Conservation (phyloP, 305 asterid species). For the Rubia occidens region DNA sequence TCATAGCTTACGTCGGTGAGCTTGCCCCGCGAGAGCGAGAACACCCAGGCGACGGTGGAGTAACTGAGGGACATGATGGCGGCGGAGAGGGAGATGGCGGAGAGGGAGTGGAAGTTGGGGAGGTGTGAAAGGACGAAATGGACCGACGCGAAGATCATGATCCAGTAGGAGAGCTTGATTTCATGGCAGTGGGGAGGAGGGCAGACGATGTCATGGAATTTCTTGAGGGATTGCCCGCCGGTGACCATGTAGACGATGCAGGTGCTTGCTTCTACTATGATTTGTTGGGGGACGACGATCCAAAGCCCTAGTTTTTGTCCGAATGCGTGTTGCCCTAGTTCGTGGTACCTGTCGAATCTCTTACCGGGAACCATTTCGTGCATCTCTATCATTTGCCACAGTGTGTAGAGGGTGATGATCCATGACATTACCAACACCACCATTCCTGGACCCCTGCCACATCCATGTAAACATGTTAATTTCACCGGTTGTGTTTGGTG, state of each 20-base stretch:
- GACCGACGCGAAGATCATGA: conserved; percentile 38
- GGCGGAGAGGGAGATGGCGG: conserved; percentile 42
- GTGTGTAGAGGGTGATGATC: conserved; percentile 56
- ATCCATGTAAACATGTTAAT: background rate
- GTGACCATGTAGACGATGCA: conserved; percentile 73
- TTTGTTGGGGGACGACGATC: conserved; percentile 65
- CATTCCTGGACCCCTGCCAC: conserved; percentile 54
- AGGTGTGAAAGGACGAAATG: conserved; percentile 50
- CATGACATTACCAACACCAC: conserved; percentile 39
- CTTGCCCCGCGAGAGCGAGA: conserved; percentile 29
- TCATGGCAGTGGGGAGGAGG: conserved; percentile 18
- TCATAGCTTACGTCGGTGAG: conserved; percentile 31
- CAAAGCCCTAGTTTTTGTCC: conserved; percentile 59
- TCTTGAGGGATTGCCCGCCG: conserved; percentile 56
- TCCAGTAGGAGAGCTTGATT: conserved; percentile 41
- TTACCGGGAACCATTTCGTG: conserved; percentile 65
- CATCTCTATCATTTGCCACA: conserved; percentile 89
- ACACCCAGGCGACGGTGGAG: conserved; percentile 48
- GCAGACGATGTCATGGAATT: conserved; percentile 32
- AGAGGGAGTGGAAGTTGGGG: conserved; percentile 57
- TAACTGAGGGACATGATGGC: conserved; percentile 59
- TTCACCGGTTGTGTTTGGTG: too few species aligned
- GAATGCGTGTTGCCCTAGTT: conserved; percentile 58
- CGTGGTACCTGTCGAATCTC: conserved; percentile 66
- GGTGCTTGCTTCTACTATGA: conserved; percentile 42